phyloP scores from a whole-genome alignment of 192 early-diverging fungal species.

The Phlyctochytrium bullatum region DNA sequence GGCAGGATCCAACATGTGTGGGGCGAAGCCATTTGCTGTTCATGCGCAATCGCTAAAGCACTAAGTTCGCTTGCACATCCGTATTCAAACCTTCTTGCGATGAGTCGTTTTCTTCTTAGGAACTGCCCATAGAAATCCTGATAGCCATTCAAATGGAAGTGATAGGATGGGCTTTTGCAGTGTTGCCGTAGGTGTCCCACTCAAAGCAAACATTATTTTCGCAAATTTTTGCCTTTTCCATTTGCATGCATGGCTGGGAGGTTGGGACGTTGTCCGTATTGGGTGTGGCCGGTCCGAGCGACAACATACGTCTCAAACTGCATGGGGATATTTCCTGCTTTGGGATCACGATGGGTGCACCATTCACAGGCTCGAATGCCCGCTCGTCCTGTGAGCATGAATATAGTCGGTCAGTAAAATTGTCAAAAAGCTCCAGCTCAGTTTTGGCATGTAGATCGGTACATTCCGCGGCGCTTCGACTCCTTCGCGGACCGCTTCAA shows the following conservation, averaged over 20 bases:
- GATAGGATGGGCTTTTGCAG: too few relatives aligned
- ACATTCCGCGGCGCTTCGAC: conserved; percentile 6
- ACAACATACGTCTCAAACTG: too few relatives aligned
- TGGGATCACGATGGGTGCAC: too few relatives aligned
- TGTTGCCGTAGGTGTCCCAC: too few relatives aligned
- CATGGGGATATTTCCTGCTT: too few relatives aligned
- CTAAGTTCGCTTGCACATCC: conserved; percentile 7
- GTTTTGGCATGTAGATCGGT: neutral
- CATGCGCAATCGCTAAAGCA: conserved; percentile 39
- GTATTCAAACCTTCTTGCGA: conserved; percentile 78
- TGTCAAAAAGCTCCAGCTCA: neutral
- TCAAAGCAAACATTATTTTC: too few relatives aligned
- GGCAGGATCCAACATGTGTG: conserved; percentile 55
- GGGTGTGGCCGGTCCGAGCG: too few relatives aligned
- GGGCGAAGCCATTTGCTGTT: conserved; percentile 45
- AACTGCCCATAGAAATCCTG: conserved; percentile 79
- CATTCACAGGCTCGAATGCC: too few relatives aligned
- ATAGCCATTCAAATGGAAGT: too few relatives aligned
- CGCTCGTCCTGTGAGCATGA: conserved; percentile 12
- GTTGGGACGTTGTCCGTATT: too few relatives aligned
- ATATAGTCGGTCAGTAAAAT: conserved; percentile 20
- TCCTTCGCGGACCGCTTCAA: neutral
- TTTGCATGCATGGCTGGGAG: too few relatives aligned
- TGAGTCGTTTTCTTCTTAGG: conserved; percentile 95
- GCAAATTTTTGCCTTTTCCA: too few relatives aligned